Evolutionary conservation across 192 early-diverging fungal species (phyloP), one percentile per base, ranked within the genome.

Genomic region (Cetraspora pellucida): DNA sequence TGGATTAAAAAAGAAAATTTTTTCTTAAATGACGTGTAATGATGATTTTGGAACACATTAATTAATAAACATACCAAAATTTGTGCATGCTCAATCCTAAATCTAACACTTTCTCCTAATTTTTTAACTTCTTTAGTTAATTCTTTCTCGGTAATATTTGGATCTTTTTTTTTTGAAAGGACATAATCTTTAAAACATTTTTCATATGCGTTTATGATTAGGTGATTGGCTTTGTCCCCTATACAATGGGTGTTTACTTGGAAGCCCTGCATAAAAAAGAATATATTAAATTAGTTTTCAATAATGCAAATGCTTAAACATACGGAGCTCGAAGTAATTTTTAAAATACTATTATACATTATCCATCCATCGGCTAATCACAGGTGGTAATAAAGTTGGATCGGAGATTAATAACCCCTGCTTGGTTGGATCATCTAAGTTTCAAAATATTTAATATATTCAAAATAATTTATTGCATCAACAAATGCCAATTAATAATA

Each of bases 51-150:
- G 19, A 19, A 13, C 16, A 54, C 16, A 59, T 3, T n/a, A 57
- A n/a, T 59, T 59, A 25, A 59, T 2, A 5, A 21, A 75, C 23
- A 43, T 46, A 86, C 85, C 54, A 89, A 25, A 31, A 89, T 80
- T 69, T 89, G 88, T 13, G 88, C 87, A 72, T 89, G 88, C 70
- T 89, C 88, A 28, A 89, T 89, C 27, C 88, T 65, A 57, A 81
- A 70, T 49, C 88, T 57, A 17, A 78, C 21, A 23, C 75, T 67
- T 25, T 73, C 50, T 57, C 25, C 71, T 5, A 73, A 44, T 14
- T 46, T 54, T 58, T 46, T 73, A 19, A 58, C 25, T 58, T 73
- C 52, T 43, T 58, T 19, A 30, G 27, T 23, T 10, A 73, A 37
- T 43, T 58, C 37, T 58, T 73, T 28, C 31, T 73, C 71, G 1